A percentile compares a stretch with the other conserved stretches of the same genome.
These are phyloP conservation scores for Tulasnella sp. DNA, from an alignment of 768 basidiomycete genomes.

Conservation along the genomic window DNA sequence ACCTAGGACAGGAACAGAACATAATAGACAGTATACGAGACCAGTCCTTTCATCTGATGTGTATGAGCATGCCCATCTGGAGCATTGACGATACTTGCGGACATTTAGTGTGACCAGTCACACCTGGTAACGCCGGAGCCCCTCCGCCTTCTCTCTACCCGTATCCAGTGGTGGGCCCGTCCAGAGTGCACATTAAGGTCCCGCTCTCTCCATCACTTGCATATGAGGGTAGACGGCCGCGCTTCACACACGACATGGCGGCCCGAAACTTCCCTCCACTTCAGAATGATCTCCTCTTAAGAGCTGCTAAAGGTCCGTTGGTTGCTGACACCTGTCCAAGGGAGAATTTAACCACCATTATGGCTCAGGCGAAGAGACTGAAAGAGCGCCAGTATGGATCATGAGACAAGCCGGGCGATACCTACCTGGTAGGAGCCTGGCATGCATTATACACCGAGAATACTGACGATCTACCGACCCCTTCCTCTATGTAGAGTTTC, in stretches of 20 bases:
- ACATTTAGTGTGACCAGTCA: too few relatives aligned
- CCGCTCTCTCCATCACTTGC: too few relatives aligned
- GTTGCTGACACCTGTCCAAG: not conserved
- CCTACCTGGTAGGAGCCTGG: constrained; percentile 59
- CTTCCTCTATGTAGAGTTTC: constrained; percentile 59
- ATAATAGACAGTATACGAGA: too few relatives aligned
- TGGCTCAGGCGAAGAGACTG: constrained; percentile 61
- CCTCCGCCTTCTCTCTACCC: too few relatives aligned
- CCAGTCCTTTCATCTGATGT: too few relatives aligned
- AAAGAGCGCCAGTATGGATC: constrained; percentile 94
- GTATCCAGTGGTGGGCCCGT: too few relatives aligned
- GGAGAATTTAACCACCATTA: not conserved
- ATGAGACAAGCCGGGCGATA: constrained; percentile 97
- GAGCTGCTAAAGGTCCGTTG: constrained; percentile 67
- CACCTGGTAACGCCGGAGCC: too few relatives aligned
- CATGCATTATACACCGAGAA: not conserved
- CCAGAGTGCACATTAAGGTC: too few relatives aligned
- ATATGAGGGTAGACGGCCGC: too few relatives aligned
- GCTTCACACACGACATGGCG: not conserved
- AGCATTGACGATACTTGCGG: too few relatives aligned
- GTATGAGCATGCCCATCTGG: too few relatives aligned
- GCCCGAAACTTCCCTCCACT: constrained; percentile 49
- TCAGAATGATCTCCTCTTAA: constrained; percentile 77
- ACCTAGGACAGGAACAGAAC: too few relatives aligned
- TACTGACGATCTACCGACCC: not conserved